Conservation (phyloP, 1,139 yeast genomes). For the Kodamaea suecica region DNA sequence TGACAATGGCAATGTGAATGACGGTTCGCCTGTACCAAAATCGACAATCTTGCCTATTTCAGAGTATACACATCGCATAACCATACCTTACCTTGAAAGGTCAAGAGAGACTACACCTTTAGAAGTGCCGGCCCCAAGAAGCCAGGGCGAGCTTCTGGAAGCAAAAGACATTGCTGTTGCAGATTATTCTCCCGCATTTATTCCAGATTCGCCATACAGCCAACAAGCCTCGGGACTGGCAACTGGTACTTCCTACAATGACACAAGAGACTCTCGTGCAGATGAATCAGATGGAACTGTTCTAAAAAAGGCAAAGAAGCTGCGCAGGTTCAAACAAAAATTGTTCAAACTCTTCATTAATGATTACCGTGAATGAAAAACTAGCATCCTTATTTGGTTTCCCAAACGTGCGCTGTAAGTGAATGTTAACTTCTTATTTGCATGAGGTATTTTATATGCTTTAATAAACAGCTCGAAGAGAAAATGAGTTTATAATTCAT, state of each 20-base stretch:
- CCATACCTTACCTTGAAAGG: slow-evolving; percentile 1
- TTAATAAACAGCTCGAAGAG: too few species aligned
- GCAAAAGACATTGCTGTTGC: too few species aligned
- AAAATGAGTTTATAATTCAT: too few species aligned
- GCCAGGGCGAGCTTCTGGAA: too few species aligned
- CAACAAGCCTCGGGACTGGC: not conserved
- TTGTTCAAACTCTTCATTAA: slow-evolving; percentile 38
- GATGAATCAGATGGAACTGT: not conserved
- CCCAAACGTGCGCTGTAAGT: too few species aligned
- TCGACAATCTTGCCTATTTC: too few species aligned
- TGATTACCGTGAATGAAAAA: slow-evolving; percentile 21
- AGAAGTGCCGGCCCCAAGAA: too few species aligned
- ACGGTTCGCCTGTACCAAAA: not conserved
- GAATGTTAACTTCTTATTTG: too few species aligned
- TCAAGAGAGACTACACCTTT: slow-evolving; percentile 1
- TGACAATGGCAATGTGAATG: too few species aligned
- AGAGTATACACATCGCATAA: not conserved
- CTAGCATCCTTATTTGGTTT: not conserved
- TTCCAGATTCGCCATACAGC: not conserved
- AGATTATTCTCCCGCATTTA: too few species aligned
- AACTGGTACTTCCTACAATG: not conserved
- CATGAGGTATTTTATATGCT: too few species aligned
- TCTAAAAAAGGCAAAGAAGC: slow-evolving; percentile 7
- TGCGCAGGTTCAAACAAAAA: slow-evolving; percentile 30
- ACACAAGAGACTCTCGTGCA: not conserved